Conservation (phyloP, 192 early-diverging fungal species). For the Cetraspora pellucida region DNA sequence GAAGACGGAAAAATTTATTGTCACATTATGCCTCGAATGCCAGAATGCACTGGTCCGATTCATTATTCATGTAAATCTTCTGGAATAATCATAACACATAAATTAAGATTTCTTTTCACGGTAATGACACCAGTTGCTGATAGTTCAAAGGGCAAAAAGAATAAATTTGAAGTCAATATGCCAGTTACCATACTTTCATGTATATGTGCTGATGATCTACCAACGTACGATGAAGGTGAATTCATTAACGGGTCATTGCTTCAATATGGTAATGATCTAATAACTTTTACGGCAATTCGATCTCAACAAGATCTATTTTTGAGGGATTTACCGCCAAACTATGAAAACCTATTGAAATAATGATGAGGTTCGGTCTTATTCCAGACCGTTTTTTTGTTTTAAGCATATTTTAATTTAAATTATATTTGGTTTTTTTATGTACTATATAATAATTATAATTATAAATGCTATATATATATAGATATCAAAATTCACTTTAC, state of each 20-base stretch:
- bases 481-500: too few relatives aligned
- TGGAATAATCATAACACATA: background rate
- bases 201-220: constrained; percentile 8
- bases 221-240: background rate
- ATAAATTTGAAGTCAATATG: background rate
- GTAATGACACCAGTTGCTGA: background rate
- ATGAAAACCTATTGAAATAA: background rate
- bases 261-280: background rate
- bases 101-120: background rate
- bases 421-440: too few relatives aligned
- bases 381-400: too few relatives aligned
- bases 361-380: too few relatives aligned
- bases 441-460: too few relatives aligned
- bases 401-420: too few relatives aligned
- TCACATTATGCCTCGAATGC: background rate
- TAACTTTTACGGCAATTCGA: background rate
- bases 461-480: too few relatives aligned
- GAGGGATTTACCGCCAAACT: background rate
- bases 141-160: background rate
- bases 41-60: background rate
- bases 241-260: background rate
- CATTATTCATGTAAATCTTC: background rate
- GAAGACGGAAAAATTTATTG: background rate
- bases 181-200: constrained; percentile 18
- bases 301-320: background rate